Conservation (phyloP, 345 rosid species). For the Nasturtium officinale region DNA sequence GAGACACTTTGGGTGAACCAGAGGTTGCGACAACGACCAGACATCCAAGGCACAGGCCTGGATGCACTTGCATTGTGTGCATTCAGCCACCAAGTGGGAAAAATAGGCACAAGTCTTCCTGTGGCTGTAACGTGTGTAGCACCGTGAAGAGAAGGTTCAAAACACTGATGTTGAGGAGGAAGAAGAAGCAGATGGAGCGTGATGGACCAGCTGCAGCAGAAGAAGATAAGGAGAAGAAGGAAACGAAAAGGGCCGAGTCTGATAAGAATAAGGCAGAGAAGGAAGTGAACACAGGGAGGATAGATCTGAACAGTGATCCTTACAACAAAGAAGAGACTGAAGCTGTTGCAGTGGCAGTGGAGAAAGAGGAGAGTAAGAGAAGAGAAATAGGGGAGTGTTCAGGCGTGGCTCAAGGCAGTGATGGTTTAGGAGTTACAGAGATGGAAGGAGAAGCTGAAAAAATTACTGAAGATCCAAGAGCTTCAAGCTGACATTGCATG, state of each 20-base stretch:
- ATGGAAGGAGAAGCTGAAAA: conserved; percentile 27
- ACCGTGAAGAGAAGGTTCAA: conserved; percentile 91
- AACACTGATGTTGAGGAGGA: conserved; percentile 89
- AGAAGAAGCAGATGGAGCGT: conserved; percentile 72
- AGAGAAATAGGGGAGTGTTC: conserved; percentile 27
- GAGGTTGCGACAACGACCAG: conserved; percentile 80
- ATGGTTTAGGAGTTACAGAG: conserved; percentile 27
- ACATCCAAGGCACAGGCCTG: conserved; percentile 95
- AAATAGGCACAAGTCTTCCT: conserved; percentile 79
- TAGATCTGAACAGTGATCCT: conserved; percentile 47
- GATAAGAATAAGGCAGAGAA: conserved; percentile 43
- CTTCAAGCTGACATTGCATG: conserved; percentile 16
- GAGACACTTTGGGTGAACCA: conserved; percentile 59
- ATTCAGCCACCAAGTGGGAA: conserved; percentile 97
- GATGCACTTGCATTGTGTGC: conserved; percentile 95
- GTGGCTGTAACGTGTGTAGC: conserved; percentile 86
- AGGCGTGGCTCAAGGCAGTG: conserved; percentile 17
- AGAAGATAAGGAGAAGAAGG: conserved; percentile 41
- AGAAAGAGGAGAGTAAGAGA: conserved; percentile 23
- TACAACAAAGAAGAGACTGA: conserved; percentile 31
- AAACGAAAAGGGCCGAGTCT: conserved; percentile 39
- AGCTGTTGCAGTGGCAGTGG: conserved; percentile 28
- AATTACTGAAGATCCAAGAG: conserved; percentile 21
- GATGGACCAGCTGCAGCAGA: conserved; percentile 51
- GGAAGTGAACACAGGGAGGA: conserved; percentile 41